Percentiles rank a stretch among this genome's conserved stretches.
Evolutionary conservation across 352 stramenopile species (phyloP).

Genomic region (Globisporangium spiculum): DNA sequence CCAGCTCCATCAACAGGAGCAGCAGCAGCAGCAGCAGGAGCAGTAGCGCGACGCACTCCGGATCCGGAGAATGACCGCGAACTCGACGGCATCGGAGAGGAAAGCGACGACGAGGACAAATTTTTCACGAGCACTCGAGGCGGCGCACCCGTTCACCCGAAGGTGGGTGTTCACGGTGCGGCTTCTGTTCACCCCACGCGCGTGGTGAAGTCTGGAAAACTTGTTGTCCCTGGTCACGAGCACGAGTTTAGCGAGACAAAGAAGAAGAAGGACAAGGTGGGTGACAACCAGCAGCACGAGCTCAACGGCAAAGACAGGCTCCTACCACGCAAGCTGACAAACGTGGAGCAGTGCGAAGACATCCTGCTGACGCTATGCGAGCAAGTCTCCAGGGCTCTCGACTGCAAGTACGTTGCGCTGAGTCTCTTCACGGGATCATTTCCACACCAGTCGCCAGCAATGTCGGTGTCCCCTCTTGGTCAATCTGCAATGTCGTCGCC

Average conservation of each 20-base stretch:
- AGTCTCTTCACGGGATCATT: conserved; percentile 36
- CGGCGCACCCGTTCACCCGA: neutral
- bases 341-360: conserved; percentile 43
- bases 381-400: conserved; percentile 32
- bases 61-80: conserved; percentile 8
- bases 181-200: neutral
- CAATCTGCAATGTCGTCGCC: neutral
- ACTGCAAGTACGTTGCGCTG: conserved; percentile 56
- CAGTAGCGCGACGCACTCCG: neutral
- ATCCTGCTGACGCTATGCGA: conserved; percentile 59
- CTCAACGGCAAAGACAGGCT: conserved; percentile 18
- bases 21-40: neutral
- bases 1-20: neutral
- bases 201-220: conserved; percentile 13
- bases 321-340: conserved; percentile 27
- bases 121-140: neutral
- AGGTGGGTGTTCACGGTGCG: neutral
- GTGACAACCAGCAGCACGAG: conserved; percentile 31
- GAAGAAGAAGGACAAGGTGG: neutral
- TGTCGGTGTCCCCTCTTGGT: neutral
- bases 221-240: conserved; percentile 5
- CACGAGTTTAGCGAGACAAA: neutral
- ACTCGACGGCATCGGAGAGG: conserved; percentile 2
- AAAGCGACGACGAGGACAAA: conserved; percentile 12
- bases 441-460: neutral